Conservation (phyloP, 345 rosid genomes). For the Dimocarpus longan region DNA sequence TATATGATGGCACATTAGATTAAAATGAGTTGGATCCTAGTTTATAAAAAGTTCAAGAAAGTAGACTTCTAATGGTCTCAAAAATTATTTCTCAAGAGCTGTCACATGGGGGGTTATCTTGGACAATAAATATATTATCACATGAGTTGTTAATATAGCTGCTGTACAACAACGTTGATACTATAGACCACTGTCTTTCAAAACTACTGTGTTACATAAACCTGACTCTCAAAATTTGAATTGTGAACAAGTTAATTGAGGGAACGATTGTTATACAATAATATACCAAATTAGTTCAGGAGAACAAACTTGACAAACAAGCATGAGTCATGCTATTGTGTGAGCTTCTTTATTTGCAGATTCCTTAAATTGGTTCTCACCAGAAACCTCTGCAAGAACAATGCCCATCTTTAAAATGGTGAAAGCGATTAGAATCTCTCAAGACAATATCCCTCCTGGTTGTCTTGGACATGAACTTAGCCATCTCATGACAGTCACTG, state of each 20-base stretch:
- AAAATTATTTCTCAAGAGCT: no score
- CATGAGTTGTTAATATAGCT: neutral
- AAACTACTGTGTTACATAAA: no score
- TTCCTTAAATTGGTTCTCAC: slow-evolving; percentile 29
- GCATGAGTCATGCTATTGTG: neutral
- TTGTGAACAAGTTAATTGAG: no score
- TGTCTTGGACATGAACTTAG: slow-evolving; percentile 65
- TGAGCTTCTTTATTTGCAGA: slow-evolving; percentile 4
- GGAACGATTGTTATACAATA: neutral
- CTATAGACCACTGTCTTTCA: no score
- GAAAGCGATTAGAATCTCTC: slow-evolving; percentile 72
- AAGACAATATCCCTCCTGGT: slow-evolving; percentile 60
- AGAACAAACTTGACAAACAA: neutral
- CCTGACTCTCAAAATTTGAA: no score
- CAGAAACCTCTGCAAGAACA: slow-evolving; percentile 85
- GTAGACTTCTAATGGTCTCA: no score
- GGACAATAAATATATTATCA: no score
- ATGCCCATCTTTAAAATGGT: slow-evolving; percentile 62
- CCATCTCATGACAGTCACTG: slow-evolving; percentile 71
- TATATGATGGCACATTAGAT: neutral
- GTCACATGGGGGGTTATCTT: neutral
- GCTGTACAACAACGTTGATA: no score
- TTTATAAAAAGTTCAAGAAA: no score
- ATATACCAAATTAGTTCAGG: neutral
- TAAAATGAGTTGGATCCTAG: neutral